Evolutionary conservation across 1,284 basidiomycete species (phyloP).

Genomic region (Austroboletus novae-zelandiae): DNA sequence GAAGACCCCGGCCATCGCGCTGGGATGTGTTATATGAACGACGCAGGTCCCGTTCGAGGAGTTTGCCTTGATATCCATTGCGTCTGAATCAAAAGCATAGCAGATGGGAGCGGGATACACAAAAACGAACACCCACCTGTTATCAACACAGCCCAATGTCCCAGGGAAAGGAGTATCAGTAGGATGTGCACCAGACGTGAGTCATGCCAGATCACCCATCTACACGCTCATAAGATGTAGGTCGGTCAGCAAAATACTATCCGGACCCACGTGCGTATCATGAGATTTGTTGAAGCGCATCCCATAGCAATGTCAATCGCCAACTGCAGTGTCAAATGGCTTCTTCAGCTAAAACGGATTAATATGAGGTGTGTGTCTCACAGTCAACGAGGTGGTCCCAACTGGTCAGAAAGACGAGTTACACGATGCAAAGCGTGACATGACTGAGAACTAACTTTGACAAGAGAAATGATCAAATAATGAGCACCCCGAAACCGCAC

Average conservation of each 20-base stretch:
- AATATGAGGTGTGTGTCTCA: neutral
- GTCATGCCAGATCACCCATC: slow-evolving; percentile 29
- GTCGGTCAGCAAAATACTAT: neutral
- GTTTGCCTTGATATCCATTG: neutral
- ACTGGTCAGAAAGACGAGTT: slow-evolving; percentile 8
- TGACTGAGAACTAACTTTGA: slow-evolving; percentile 12
- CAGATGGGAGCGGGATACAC: neutral
- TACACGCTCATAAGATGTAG: slow-evolving; percentile 1
- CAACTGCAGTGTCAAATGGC: slow-evolving; percentile 3
- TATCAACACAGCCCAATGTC: slow-evolving; percentile 18
- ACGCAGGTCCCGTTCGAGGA: slow-evolving; percentile 6
- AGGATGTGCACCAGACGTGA: slow-evolving; percentile 13
- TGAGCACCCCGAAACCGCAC: slow-evolving; percentile 4
- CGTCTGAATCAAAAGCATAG: slow-evolving; percentile 5
- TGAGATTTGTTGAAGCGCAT: slow-evolving; percentile 22
- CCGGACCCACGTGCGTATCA: slow-evolving; percentile 27
- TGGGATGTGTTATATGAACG: neutral
- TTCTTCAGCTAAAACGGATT: neutral
- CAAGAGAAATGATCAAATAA: slow-evolving; percentile 2
- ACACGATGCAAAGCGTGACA: neutral
- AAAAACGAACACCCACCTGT: slow-evolving; percentile 9
- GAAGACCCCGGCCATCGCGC: slow-evolving; percentile 1
- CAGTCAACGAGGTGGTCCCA: neutral
- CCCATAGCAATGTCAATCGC: slow-evolving; percentile 8
- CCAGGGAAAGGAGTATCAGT: slow-evolving; percentile 15